Evolutionary conservation across 495 filamentous ascomycete genomes (phyloP).

Genomic region (Podospora australis): DNA sequence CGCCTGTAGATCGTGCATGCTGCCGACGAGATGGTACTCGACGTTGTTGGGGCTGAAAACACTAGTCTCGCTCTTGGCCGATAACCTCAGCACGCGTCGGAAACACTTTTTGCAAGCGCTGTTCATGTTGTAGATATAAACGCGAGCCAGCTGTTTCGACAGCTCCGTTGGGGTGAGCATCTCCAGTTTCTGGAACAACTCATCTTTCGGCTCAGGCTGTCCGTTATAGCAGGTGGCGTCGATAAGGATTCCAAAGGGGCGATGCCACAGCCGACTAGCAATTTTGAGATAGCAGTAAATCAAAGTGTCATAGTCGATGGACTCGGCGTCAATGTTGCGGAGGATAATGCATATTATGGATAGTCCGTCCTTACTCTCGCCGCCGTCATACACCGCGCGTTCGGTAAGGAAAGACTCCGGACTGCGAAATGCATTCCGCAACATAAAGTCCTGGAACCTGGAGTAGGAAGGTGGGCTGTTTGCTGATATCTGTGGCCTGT

Average conservation of each 20-base stretch:
- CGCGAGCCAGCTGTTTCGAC: conserved; percentile 45
- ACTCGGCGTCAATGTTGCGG: conserved; percentile 54
- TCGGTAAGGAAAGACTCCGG: conserved; percentile 53
- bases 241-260: conserved; percentile 56
- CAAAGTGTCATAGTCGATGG: conserved; percentile 53
- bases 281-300: conserved; percentile 63
- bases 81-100: conserved; percentile 49
- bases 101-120: conserved; percentile 58
- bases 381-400: conserved; percentile 60
- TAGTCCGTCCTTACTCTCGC: conserved; percentile 60
- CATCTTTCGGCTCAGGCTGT: conserved; percentile 54
- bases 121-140: conserved; percentile 67
- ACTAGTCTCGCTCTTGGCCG: conserved; percentile 47
- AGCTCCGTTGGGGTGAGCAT: conserved; percentile 53
- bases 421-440: conserved; percentile 55
- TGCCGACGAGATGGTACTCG: conserved; percentile 55
- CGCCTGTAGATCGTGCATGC: conserved; percentile 52
- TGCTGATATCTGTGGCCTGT: conserved; percentile 50
- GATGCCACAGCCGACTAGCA: conserved; percentile 60
- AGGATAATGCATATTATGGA: conserved; percentile 61
- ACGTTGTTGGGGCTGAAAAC: conserved; percentile 54
- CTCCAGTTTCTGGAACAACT: conserved; percentile 51
- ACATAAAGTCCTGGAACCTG: conserved; percentile 64
- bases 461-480: conserved; percentile 56
- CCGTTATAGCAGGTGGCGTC: conserved; percentile 61